phyloP scores from a whole-genome alignment of 2,329 filamentous ascomycete species.

The Penicillium sp. region DNA sequence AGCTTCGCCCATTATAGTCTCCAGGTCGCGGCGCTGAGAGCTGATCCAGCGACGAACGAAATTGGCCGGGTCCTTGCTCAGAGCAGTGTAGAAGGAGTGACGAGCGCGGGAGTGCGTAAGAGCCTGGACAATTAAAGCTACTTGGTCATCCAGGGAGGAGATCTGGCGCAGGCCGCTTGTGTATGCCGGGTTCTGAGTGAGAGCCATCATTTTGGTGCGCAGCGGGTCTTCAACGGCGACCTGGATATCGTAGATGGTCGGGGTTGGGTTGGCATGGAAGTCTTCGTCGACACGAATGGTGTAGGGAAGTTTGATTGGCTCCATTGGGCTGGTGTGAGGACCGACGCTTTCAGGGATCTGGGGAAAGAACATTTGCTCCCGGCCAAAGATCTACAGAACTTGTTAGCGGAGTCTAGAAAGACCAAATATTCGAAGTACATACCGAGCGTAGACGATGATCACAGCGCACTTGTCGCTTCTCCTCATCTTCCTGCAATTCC shows the following conservation, averaged over 20 bases:
- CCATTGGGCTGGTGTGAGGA: conserved; percentile 66
- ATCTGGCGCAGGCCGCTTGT: conserved; percentile 67
- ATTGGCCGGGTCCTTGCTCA: conserved; percentile 70
- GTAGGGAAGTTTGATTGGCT: conserved; percentile 75
- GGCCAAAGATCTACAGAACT: conserved; percentile 56
- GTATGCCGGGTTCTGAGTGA: conserved; percentile 62
- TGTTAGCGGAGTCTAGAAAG: not conserved
- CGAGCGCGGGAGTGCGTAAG: conserved; percentile 79
- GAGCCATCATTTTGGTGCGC: conserved; percentile 54
- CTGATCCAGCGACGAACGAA: conserved; percentile 84
- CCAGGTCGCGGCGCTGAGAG: conserved; percentile 81
- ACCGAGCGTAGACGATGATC: conserved; percentile 74
- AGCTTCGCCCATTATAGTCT: conserved; percentile 76
- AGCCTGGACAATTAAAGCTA: conserved; percentile 73
- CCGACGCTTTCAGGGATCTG: conserved; percentile 71
- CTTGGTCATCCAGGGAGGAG: conserved; percentile 68
- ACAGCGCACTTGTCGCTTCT: conserved; percentile 84
- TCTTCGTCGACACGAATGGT: conserved; percentile 86
- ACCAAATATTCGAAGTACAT: conserved; percentile 25
- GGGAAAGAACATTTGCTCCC: conserved; percentile 75
- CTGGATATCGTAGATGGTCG: conserved; percentile 82
- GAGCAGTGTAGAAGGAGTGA: conserved; percentile 71
- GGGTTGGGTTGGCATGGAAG: conserved; percentile 63
- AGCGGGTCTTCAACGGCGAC: conserved; percentile 78
- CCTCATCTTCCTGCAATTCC: conserved; percentile 84